A percentile compares a stretch with the other conserved stretches of the same genome.
Evolutionary conservation across 2,329 filamentous ascomycete species (phyloP).

Genomic region (Talaromyces pinophilus): DNA sequence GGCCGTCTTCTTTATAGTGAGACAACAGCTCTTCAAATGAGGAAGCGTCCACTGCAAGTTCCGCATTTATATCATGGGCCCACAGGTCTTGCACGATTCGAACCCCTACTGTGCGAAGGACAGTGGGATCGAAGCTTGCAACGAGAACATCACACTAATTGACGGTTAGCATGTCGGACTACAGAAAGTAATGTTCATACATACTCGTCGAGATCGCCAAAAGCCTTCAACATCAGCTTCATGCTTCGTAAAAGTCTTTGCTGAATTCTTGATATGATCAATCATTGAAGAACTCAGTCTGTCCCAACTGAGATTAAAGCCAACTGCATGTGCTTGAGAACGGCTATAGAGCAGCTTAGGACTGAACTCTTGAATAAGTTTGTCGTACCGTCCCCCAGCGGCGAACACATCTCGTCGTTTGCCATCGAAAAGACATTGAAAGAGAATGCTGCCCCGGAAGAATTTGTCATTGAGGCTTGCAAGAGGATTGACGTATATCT

Average conservation of each 20-base stretch:
- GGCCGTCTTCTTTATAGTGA: slow-evolving; percentile 72
- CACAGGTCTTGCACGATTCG: slow-evolving; percentile 78
- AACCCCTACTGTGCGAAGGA: slow-evolving; percentile 74
- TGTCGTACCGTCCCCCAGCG: slow-evolving; percentile 90
- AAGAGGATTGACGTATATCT: slow-evolving; percentile 81
- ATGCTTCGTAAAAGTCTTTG: slow-evolving; percentile 66
- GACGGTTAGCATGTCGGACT: slow-evolving; percentile 24
- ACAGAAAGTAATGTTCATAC: slow-evolving; percentile 32
- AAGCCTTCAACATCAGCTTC: slow-evolving; percentile 63
- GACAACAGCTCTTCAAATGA: slow-evolving; percentile 72
- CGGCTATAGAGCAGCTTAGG: slow-evolving; percentile 65
- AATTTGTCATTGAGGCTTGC: slow-evolving; percentile 90
- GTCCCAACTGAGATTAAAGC: slow-evolving; percentile 89
- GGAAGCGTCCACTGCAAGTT: slow-evolving; percentile 77
- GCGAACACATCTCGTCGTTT: slow-evolving; percentile 79
- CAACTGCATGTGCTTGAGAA: slow-evolving; percentile 77
- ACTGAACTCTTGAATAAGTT: slow-evolving; percentile 78
- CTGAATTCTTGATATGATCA: slow-evolving; percentile 52
- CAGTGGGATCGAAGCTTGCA: slow-evolving; percentile 77
- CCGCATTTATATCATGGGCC: slow-evolving; percentile 80
- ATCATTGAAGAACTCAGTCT: slow-evolving; percentile 66
- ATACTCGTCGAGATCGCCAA: slow-evolving; percentile 65
- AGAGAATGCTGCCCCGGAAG: slow-evolving; percentile 80
- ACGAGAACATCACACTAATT: slow-evolving; percentile 81
- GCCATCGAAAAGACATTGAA: slow-evolving; percentile 89